Conservation (phyloP, 1,284 basidiomycete species). For the Leccinum glutinopallens region DNA sequence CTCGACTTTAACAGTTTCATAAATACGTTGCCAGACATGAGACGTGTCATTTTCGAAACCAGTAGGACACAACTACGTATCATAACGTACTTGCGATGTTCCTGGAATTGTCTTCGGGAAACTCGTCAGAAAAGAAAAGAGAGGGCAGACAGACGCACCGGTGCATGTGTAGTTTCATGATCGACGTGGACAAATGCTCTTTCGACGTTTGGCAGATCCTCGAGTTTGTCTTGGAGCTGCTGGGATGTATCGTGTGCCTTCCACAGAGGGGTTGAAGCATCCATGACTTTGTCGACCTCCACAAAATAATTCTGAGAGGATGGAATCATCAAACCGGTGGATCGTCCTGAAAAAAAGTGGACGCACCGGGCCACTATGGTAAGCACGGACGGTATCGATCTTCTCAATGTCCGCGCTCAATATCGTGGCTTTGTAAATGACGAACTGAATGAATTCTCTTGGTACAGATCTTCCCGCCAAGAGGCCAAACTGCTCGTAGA, state of each 20-base stretch:
- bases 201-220: constrained; percentile 89
- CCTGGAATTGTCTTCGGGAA: constrained; percentile 22
- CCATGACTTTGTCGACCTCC: constrained; percentile 94
- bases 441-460: constrained; percentile 85
- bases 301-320: constrained; percentile 78
- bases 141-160: constrained; percentile 48
- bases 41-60: neutral
- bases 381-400: constrained; percentile 88
- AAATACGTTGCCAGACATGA: neutral
- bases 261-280: constrained; percentile 86
- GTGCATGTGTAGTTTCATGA: constrained; percentile 85
- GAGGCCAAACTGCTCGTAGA: constrained; percentile 82
- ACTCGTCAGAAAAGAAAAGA: constrained; percentile 1
- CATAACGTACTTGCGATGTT: constrained; percentile 35
- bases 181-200: constrained; percentile 94
- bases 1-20: neutral
- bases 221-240: constrained; percentile 91
- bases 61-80: neutral
- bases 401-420: constrained; percentile 86
- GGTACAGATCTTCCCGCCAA: constrained; percentile 92
- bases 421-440: constrained; percentile 92
- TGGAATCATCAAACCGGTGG: neutral
- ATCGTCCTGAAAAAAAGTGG: neutral
- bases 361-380: constrained; percentile 76
- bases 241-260: constrained; percentile 93